phyloP scores from a whole-genome alignment of 257 asterid genomes.

The Capsicum baccatum region DNA sequence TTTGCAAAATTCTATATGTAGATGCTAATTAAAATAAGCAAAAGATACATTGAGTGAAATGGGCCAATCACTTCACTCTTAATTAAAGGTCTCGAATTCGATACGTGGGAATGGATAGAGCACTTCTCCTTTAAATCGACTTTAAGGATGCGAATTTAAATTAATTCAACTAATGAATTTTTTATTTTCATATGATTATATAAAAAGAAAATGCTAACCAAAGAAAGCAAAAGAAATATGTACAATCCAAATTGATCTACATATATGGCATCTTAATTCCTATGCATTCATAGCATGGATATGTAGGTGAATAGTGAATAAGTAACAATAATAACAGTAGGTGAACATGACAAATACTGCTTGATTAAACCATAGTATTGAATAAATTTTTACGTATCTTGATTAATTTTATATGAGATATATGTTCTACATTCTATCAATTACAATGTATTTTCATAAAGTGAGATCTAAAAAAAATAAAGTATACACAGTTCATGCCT shows the following conservation, averaged over 20 bases:
- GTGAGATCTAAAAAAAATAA: no score
- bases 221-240: background rate
- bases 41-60: no score
- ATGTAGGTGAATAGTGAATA: conserved; percentile 18
- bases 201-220: no score
- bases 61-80: background rate
- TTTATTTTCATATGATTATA: no score
- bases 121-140: no score
- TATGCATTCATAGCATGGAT: conserved; percentile 8
- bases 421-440: background rate
- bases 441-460: no score
- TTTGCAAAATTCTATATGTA: background rate
- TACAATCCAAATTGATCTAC: background rate
- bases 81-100: background rate
- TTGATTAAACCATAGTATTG: no score
- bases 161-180: no score
- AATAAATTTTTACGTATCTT: no score
- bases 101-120: no score
- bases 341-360: background rate
- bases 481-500: no score
- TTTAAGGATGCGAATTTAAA: background rate
- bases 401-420: background rate
- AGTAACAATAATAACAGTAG: background rate
- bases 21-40: background rate
- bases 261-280: background rate